Base-by-base conservation (phyloP, 2,329 filamentous ascomycete genomes). In the Metarhizium brunneum region DNA sequence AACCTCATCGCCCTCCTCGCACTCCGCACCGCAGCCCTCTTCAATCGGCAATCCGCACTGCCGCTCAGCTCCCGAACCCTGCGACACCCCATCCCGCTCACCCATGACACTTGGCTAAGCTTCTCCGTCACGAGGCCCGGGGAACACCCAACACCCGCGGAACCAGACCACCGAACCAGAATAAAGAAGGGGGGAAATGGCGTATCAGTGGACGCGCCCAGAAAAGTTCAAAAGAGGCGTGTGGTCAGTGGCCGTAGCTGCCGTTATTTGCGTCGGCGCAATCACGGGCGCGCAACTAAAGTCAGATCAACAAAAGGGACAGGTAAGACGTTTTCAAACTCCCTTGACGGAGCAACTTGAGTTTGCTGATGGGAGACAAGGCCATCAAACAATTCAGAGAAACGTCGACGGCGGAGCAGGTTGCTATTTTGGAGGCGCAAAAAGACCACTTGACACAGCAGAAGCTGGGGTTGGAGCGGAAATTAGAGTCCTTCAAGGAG, bases 251-350 rank as follows among this genome's bases (percentile, higher is more conserved):
- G 76, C 74, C 38, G 71, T 77, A 58, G 73, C 71, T 3, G 75
- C 75, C 57, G 71, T 77, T 56, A 71, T 77, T 57, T 68, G 73
- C 57, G 74, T 77, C 36, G 76, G 76, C 56, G 65, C 73, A 48
- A 68, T 76, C 50, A 78, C 77, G 55, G 77, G 77, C 53, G 77
- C 77, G 6, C 73, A 74, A 49, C 63, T 80, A 49, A 79, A 79
- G 66, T 71, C 71, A 50, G 73, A 77, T 57, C 68, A 72, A 56
- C 75, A 80, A 59, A 77, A 72, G 61, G 66, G 70, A 58, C 65
- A 75, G 62, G 76, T 77, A 57, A 43, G 64, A 13, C 18, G n/a
- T 58, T 14, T 6, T 8, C 50, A 43, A 25, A 36, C 25, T 4
- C 43, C 43, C n/a, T 18, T n/a, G 20, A 35, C 29, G 25, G 20